A percentile compares a stretch with the other conserved stretches of the same genome.
Conservation (phyloP, 345 rosid genomes). For the Camelina sativa region DNA sequence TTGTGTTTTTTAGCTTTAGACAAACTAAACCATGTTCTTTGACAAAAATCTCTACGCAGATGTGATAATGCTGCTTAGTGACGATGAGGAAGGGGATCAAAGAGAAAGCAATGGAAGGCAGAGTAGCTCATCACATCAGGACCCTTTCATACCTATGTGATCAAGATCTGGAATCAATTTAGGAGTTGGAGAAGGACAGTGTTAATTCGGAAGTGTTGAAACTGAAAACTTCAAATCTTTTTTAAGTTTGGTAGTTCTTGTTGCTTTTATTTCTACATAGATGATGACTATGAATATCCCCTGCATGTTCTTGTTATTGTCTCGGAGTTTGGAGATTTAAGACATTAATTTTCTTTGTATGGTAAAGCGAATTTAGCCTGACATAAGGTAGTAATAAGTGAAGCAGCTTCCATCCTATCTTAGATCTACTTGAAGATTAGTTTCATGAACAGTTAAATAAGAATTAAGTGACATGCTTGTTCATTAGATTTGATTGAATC, state of each 20-base stretch:
- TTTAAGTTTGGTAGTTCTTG: neutral
- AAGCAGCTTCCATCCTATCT: conserved; percentile 4
- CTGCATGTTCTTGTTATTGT: conserved; percentile 7
- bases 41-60: conserved; percentile 7
- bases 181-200: conserved; percentile 2
- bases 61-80: neutral
- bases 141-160: neutral
- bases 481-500: neutral
- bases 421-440: neutral
- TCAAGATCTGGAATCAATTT: too few species aligned
- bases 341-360: neutral
- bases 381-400: neutral
- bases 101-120: neutral
- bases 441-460: neutral
- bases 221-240: neutral
- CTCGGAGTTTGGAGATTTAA: neutral
- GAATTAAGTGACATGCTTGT: neutral
- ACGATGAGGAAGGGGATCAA: conserved; percentile 1
- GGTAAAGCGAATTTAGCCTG: neutral
- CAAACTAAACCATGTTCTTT: neutral
- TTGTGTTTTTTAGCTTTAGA: neutral
- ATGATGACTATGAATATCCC: neutral
- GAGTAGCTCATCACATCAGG: neutral
- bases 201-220: neutral
- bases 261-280: conserved; percentile 5